Percentiles rank a stretch among this genome's conserved stretches.
Evolutionary conservation across 257 asterid species (phyloP).

Genomic region (Datura wrightii): DNA sequence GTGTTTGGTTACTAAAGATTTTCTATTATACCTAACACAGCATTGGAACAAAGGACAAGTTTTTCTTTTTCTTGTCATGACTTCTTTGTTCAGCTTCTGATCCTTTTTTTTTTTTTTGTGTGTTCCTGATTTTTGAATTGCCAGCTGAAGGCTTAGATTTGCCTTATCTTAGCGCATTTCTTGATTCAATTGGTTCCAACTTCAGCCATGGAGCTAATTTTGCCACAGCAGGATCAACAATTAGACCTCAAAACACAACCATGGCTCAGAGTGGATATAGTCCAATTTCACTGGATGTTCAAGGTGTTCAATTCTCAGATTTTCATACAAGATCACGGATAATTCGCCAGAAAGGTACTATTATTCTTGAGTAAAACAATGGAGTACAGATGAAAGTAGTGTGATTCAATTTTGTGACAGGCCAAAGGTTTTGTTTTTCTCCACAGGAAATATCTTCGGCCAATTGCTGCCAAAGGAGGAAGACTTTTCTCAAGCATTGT

Average conservation of each 20-base stretch:
- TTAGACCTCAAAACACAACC: conserved; percentile 79
- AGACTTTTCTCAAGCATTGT: conserved; percentile 57
- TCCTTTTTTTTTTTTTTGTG: background rate
- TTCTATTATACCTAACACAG: background rate
- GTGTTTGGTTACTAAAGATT: background rate
- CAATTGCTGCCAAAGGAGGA: conserved; percentile 55
- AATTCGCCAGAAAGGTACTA: conserved; percentile 53
- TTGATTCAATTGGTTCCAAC: conserved; percentile 78
- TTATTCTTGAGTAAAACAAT: background rate
- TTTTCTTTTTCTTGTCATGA: background rate
- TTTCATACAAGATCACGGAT: conserved; percentile 62
- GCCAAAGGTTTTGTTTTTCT: background rate
- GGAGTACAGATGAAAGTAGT: background rate
- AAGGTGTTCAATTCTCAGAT: conserved; percentile 58
- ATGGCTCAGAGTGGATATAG: conserved; percentile 75
- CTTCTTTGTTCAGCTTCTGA: background rate
- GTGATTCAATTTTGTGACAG: background rate
- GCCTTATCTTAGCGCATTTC: conserved; percentile 69
- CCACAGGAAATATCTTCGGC: conserved; percentile 44
- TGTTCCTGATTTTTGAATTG: conserved; percentile 15
- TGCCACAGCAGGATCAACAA: conserved; percentile 90
- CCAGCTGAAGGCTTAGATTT: conserved; percentile 66
- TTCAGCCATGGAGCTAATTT: conserved; percentile 86
- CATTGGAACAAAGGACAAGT: background rate
- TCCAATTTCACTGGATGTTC: conserved; percentile 78